Evolutionary conservation across 768 basidiomycete genomes (phyloP), one percentile per base, ranked within the genome.

Genomic region (Russula virescens): DNA sequence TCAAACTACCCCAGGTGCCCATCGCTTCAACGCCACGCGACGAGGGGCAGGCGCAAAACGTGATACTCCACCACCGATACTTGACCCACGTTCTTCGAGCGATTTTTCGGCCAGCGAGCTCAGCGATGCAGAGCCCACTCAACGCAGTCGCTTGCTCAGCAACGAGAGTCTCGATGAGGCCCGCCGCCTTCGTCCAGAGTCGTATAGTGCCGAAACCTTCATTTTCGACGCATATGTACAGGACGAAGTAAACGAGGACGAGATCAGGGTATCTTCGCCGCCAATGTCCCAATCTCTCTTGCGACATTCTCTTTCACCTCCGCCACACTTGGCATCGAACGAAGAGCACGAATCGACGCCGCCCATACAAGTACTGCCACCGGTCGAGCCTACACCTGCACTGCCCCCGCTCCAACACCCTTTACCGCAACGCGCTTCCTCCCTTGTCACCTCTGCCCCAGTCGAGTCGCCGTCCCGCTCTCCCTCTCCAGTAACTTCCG

Each of bases 151-250:
- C 77, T 73, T 77, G 16, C 75, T 78, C 52, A 76, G 74, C 23
- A 82, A 83, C 18, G 80, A 82, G 47, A 82, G 83, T 40, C 74
- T 78, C 18, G 73, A 66, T 50, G 69, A 66, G 54, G 53, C 57
- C 8, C 57, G 43, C 2, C 53, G 28, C 28, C 57, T 55, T 43
- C 73, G 87, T 55, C 88, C 89, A 1, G 85, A 91, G 48, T 88
- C 89, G 1, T 92, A 86, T 69, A 88, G 85, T 62, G 91, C 92
- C 63, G 93, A 94, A 66, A 74, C 84, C 4, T 82, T 81, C 42
- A 94, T 96, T 64, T 92, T 88, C 70, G 94, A 95, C 68, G 83
- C 91, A 13, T 96, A 98, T 70, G 83, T 76, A 47, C 81, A 79
- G 42, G 85, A 85, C 9, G 81, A 85, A 7, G 81, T 84, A 11